Evolutionary conservation across 192 early-diverging fungal species (phyloP).

Genomic region (Martensiomyces pterosporus): DNA sequence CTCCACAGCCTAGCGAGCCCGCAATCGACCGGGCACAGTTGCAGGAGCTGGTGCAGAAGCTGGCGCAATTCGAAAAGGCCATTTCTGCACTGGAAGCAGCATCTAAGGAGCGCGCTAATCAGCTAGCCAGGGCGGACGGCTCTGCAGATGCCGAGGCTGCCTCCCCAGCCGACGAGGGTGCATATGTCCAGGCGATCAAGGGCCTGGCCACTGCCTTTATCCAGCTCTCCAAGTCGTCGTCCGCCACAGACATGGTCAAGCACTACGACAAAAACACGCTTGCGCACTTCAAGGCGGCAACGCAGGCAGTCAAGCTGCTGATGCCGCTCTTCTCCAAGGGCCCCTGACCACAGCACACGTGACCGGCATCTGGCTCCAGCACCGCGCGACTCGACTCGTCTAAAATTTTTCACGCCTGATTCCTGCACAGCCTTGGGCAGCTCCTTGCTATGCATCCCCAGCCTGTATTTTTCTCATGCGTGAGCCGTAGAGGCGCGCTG

Average conservation of each 20-base stretch:
- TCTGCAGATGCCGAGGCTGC: neutral
- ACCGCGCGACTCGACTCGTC: too few relatives aligned
- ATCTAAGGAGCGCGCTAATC: neutral
- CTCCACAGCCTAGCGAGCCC: conserved; percentile 4
- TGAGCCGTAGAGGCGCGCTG: too few relatives aligned
- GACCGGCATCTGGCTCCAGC: too few relatives aligned
- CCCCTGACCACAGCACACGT: too few relatives aligned
- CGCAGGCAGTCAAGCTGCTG: conserved; percentile 41
- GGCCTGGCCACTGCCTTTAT: conserved; percentile 41
- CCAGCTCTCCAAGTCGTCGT: conserved; percentile 37
- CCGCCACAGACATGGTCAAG: conserved; percentile 34
- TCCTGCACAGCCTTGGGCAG: too few relatives aligned
- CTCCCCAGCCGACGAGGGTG: too few relatives aligned
- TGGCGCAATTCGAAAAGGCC: conserved; percentile 36
- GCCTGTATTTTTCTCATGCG: too few relatives aligned
- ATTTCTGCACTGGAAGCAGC: conserved; percentile 12
- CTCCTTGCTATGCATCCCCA: too few relatives aligned
- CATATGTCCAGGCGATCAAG: conserved; percentile 8
- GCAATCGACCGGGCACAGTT: conserved; percentile 31
- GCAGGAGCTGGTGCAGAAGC: conserved; percentile 26
- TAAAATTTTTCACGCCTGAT: too few relatives aligned
- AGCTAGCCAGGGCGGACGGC: too few relatives aligned
- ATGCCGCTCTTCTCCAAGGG: too few relatives aligned
- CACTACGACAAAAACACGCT: conserved; percentile 45
- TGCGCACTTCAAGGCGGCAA: conserved; percentile 44